These are phyloP conservation scores for Yamadazyma blattariae DNA, from an alignment of 1,139 yeast species.

Conservation along the genomic window DNA sequence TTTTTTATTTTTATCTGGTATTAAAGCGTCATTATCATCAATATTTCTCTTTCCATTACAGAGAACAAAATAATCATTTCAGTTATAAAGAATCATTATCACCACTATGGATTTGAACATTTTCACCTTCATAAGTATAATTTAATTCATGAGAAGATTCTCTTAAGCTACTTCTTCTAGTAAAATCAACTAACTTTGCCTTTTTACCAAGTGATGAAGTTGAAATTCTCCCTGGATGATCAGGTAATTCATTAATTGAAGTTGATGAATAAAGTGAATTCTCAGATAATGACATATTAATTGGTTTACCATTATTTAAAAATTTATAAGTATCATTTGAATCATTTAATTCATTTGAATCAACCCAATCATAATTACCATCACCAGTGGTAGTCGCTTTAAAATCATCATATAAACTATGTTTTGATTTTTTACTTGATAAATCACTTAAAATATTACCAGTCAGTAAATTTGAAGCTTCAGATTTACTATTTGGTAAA, in stretches of 20 bases:
- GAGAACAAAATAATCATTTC: no score
- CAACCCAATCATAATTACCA: slow-evolving; percentile 29
- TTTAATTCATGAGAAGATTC: slow-evolving; percentile 30
- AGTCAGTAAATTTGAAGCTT: slow-evolving; percentile 1
- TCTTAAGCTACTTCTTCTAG: slow-evolving; percentile 45
- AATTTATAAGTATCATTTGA: slow-evolving; percentile 11
- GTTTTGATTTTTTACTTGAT: slow-evolving; percentile 9
- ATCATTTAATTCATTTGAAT: slow-evolving; percentile 8
- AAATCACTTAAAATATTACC: slow-evolving; percentile 1
- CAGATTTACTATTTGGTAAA: slow-evolving; percentile 3
- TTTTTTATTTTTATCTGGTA: background rate
- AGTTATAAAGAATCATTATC: slow-evolving; percentile 28
- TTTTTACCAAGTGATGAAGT: slow-evolving; percentile 19
- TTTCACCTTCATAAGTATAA: slow-evolving; percentile 27
- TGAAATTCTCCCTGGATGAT: slow-evolving; percentile 15
- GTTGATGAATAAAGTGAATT: slow-evolving; percentile 9
- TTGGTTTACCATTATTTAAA: slow-evolving; percentile 12
- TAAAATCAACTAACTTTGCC: slow-evolving; percentile 54
- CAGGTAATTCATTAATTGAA: slow-evolving; percentile 2
- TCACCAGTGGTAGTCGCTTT: slow-evolving; percentile 24
- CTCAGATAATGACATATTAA: slow-evolving; percentile 13
- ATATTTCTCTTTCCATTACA: no score
- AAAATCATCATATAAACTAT: slow-evolving; percentile 25
- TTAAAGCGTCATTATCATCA: no score
- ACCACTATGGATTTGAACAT: slow-evolving; percentile 37